A percentile compares a stretch with the other conserved stretches of the same genome.
These are phyloP conservation scores for Roridomyces roridus DNA, from an alignment of 768 basidiomycete genomes.

Conservation along the genomic window DNA sequence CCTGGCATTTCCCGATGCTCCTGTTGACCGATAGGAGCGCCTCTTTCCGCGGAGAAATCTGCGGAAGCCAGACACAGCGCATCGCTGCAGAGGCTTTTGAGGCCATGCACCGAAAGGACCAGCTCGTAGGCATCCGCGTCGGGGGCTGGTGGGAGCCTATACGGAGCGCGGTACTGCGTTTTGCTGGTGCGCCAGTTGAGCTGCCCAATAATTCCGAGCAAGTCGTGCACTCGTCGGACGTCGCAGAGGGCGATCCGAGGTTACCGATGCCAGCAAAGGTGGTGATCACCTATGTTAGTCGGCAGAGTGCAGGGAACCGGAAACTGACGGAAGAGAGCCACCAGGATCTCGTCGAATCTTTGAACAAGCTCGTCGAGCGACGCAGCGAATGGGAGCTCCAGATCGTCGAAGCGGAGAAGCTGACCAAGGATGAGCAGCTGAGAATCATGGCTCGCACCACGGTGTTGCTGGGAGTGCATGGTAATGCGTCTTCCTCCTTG, in stretches of 20 bases:
- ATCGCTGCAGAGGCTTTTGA: conserved; percentile 75
- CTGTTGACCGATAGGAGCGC: conserved; percentile 81
- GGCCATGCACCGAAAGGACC: conserved; percentile 43
- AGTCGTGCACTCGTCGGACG: conserved; percentile 3
- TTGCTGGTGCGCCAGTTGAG: conserved; percentile 55
- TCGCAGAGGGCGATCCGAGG: conserved; percentile 29
- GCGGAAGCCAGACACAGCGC: conserved; percentile 70
- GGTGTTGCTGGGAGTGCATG: too few relatives aligned
- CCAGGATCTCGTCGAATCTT: conserved; percentile 51
- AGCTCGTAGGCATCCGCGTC: conserved; percentile 44
- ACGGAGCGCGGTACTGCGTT: conserved; percentile 66
- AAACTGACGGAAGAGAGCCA: conserved; percentile 63
- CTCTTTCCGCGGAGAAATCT: conserved; percentile 68
- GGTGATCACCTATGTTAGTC: conserved; percentile 73
- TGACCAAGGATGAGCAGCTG: conserved; percentile 81
- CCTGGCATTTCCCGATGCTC: conserved; percentile 75
- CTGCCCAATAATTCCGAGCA: conserved; percentile 26
- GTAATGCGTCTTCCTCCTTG: background rate
- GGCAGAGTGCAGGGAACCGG: conserved; percentile 59
- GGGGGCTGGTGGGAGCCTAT: conserved; percentile 85
- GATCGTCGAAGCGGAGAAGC: conserved; percentile 62
- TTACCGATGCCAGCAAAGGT: conserved; percentile 53
- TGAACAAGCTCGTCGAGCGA: conserved; percentile 54
- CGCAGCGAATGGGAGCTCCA: conserved; percentile 67
- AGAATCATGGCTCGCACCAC: conserved; percentile 68